Evolutionary conservation across 371 early-diverging fungal genomes (phyloP), one percentile per base, ranked within the genome.

Genomic region (Smittium mucronatum): DNA sequence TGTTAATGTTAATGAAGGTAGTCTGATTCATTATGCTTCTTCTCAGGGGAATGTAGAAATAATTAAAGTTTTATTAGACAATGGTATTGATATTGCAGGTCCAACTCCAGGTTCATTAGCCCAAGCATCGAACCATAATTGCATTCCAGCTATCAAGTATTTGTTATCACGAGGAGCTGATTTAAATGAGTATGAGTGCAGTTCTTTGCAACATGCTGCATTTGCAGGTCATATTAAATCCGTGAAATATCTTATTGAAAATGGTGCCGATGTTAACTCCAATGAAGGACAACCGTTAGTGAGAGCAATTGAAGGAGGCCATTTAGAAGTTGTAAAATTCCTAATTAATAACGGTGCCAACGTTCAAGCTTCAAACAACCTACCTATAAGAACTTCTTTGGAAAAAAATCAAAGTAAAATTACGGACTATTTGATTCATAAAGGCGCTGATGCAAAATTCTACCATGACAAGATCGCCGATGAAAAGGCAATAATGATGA

Each of bases 321-420:
- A 63, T 32, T 16, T 63, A 11, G 63, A 63, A 32, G 63, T 63
- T 11, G 28, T 63, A 26, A 63, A 32, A 28, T 32, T 63, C 16
- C 28, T 63, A 32, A 28, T 63, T 63, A 28, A 63, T 15, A 63
- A 28, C 28, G 67, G 67, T 29, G 57, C 67, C 8, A 32, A 35
- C 28, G 36, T 67, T 15, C 30, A 8, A n/a, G 74, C 61, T 34
- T 17, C 58, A n/a, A 47, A 74, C 33, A 29, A 63, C 63, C 26
- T 11, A 11, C 17, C 63, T 29, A 11, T 63, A 8, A 5, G 26
- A 29, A 32, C n/a, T 16, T 26, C 63, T 15, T 63, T 26, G 29
- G 28, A 32, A 5, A 63, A 63, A 32, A 32, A 32, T 16, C 5
- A 5, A 16, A 28, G 11, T 32, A 28, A 5, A 11, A 32, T 63